Evolutionary conservation across 441 rosid species (phyloP).

Genomic region (Geranium incanum): DNA sequence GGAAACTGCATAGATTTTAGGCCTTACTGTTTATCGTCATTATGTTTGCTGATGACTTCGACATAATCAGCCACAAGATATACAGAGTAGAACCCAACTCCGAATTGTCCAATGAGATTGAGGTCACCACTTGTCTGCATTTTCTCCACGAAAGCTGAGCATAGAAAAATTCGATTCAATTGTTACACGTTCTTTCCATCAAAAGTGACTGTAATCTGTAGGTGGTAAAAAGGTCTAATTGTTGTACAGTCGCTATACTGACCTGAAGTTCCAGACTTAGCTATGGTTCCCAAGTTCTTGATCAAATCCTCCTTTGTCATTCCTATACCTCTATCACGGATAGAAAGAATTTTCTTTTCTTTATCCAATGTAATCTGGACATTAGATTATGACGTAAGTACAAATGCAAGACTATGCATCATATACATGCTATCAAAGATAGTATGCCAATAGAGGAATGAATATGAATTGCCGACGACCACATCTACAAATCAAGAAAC

Average conservation of each 20-base stretch:
- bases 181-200: background rate
- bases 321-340: conserved; percentile 93
- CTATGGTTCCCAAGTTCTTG: conserved; percentile 93
- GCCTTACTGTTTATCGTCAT: conserved; percentile 81
- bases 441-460: no score
- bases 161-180: background rate
- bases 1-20: background rate
- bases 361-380: conserved; percentile 83
- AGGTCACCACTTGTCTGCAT: conserved; percentile 93
- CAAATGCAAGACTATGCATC: no score
- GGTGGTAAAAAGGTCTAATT: no score
- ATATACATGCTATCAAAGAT: background rate
- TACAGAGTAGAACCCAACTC: conserved; percentile 95
- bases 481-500: background rate
- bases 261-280: conserved; percentile 97
- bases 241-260: background rate
- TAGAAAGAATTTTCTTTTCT: conserved; percentile 65
- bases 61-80: conserved; percentile 94
- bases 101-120: conserved; percentile 95
- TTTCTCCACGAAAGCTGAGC: conserved; percentile 86
- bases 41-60: conserved; percentile 92
- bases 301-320: conserved; percentile 93
- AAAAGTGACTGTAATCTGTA: no score
- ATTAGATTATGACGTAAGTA: background rate
- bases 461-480: no score